Conservation (phyloP, 441 rosid genomes). For the Gossypium davidsonii region DNA sequence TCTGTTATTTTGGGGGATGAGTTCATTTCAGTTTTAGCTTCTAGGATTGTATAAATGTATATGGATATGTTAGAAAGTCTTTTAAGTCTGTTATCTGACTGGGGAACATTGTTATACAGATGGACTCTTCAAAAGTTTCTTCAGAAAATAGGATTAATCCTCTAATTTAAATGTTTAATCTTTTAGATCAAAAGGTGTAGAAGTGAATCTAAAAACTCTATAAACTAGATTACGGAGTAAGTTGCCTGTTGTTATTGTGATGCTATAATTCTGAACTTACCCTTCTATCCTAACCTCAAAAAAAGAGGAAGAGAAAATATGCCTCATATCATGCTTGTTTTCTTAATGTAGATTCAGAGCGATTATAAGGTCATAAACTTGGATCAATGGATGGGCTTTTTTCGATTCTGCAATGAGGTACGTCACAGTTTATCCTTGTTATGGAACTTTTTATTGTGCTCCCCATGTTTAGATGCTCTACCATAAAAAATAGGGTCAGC, state of each 20-base stretch:
- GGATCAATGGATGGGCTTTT: constrained; percentile 79
- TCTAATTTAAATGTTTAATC: background rate
- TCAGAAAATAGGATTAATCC: background rate
- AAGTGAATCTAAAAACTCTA: constrained; percentile 2
- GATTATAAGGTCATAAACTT: constrained; percentile 74
- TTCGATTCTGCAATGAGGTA: constrained; percentile 75
- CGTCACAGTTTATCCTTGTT: background rate
- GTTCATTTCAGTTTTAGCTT: background rate
- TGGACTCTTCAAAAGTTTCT: background rate
- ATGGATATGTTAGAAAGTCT: background rate
- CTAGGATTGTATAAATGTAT: background rate
- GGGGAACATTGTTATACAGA: background rate
- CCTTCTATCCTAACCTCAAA: background rate
- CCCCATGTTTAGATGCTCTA: background rate
- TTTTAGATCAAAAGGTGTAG: background rate
- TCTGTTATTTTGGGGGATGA: background rate
- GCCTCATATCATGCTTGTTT: background rate
- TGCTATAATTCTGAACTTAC: background rate
- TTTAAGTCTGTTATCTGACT: background rate
- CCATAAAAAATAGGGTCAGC: background rate
- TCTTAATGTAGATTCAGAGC: constrained; percentile 42
- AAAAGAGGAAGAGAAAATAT: background rate
- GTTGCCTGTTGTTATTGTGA: background rate
- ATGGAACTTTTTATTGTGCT: background rate
- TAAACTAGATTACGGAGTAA: background rate